These are phyloP conservation scores for Pichia cabralensis DNA, from an alignment of 805 yeast genomes.

Conservation along the genomic window DNA sequence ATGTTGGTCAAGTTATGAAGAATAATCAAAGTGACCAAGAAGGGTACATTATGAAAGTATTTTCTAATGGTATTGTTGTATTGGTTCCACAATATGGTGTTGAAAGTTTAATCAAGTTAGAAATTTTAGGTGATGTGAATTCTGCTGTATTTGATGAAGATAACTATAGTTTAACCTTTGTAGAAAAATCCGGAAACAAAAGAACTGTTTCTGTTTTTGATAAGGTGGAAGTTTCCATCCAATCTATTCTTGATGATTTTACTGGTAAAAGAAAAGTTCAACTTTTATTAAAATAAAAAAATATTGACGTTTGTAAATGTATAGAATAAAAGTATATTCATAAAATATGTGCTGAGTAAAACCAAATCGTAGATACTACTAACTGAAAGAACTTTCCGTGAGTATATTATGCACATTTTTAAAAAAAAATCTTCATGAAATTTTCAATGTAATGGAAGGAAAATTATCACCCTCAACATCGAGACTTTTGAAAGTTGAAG, in stretches of 20 bases:
- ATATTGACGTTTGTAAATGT: not conserved
- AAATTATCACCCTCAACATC: too few species aligned
- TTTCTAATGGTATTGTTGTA: constrained; percentile 90
- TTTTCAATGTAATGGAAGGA: too few species aligned
- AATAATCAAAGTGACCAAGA: constrained; percentile 70
- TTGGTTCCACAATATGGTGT: constrained; percentile 93
- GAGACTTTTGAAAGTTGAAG: not conserved
- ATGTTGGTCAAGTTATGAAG: constrained; percentile 96
- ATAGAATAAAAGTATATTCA: too few species aligned
- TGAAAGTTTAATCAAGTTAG: constrained; percentile 82
- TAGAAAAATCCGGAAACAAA: constrained; percentile 28
- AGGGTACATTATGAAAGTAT: constrained; percentile 87
- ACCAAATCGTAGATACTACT: too few species aligned
- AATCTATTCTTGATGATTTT: constrained; percentile 70
- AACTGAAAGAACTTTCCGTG: too few species aligned
- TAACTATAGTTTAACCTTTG: constrained; percentile 55
- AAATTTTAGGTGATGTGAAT: constrained; percentile 56
- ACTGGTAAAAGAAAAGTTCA: constrained; percentile 92
- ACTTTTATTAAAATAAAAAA: constrained; percentile 40
- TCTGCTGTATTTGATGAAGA: constrained; percentile 70
- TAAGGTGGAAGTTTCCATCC: constrained; percentile 73
- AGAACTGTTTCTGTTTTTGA: constrained; percentile 61
- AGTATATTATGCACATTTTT: too few species aligned
- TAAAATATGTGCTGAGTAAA: too few species aligned
- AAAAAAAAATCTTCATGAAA: too few species aligned